These are phyloP conservation scores for Rhizophora mangle DNA, from an alignment of 345 rosid species.

Conservation along the genomic window DNA sequence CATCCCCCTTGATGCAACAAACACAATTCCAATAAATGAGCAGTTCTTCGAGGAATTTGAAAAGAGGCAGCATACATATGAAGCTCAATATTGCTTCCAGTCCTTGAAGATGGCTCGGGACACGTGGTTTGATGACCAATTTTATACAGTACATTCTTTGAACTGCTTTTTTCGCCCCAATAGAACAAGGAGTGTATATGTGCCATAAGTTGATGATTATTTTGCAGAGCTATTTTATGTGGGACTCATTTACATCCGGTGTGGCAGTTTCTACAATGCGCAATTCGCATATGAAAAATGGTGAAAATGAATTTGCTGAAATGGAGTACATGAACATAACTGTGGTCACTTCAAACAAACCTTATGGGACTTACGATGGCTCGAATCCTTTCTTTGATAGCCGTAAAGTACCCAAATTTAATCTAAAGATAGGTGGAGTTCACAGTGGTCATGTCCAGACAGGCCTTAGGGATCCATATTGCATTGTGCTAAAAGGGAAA, in stretches of 20 bases:
- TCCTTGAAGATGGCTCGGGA: constrained; percentile 72
- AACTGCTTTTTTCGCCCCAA: not conserved
- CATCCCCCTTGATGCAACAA: constrained; percentile 89
- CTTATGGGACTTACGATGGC: constrained; percentile 64
- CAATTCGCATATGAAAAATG: constrained; percentile 26
- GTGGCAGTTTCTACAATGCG: constrained; percentile 77
- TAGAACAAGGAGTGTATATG: no score
- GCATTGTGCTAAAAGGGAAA: constrained; percentile 49
- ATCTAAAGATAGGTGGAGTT: constrained; percentile 52
- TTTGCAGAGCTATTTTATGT: constrained; percentile 80
- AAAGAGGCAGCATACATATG: constrained; percentile 54
- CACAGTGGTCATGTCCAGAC: constrained; percentile 92
- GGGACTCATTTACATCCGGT: constrained; percentile 87
- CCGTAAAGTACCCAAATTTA: constrained; percentile 57
- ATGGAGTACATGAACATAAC: constrained; percentile 90
- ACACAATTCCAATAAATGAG: constrained; percentile 61
- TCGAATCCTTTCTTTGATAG: constrained; percentile 77
- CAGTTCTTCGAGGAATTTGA: constrained; percentile 62
- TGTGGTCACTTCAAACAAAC: constrained; percentile 74
- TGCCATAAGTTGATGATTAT: not conserved
- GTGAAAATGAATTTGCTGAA: constrained; percentile 75
- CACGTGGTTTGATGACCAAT: constrained; percentile 59
- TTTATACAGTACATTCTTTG: constrained; percentile 45
- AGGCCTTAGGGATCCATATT: constrained; percentile 62
- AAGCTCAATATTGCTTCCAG: constrained; percentile 73